Evolutionary conservation across 2,329 filamentous ascomycete species (phyloP).

Genomic region (Mariannaea sp.): DNA sequence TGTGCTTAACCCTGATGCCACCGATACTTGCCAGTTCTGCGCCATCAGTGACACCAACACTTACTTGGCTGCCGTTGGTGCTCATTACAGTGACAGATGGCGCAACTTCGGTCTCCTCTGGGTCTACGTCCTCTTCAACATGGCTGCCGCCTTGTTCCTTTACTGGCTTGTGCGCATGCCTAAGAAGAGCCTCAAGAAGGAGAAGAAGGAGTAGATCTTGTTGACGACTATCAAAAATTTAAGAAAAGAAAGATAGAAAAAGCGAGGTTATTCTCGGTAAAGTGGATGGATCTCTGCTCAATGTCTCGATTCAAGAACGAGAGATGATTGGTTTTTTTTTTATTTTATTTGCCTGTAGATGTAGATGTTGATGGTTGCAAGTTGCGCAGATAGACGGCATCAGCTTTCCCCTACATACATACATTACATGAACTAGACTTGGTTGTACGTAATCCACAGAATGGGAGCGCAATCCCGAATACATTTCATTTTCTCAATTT

Average conservation of each 20-base stretch:
- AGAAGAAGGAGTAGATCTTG: conserved; percentile 42
- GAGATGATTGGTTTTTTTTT: background rate
- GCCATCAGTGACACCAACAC: conserved; percentile 55
- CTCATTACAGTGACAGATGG: conserved; percentile 65
- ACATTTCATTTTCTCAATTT: conserved; percentile 3
- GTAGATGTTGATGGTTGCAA: conserved; percentile 14
- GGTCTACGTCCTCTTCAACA: conserved; percentile 64
- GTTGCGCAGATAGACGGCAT: conserved; percentile 13
- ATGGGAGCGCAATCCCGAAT: conserved; percentile 8
- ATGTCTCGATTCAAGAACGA: background rate
- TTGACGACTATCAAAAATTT: background rate
- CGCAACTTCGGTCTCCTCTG: conserved; percentile 70
- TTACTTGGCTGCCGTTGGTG: conserved; percentile 54
- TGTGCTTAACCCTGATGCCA: conserved; percentile 55
- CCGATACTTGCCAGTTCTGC: conserved; percentile 62
- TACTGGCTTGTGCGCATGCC: conserved; percentile 61
- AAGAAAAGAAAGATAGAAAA: background rate
- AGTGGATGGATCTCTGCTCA: conserved; percentile 2
- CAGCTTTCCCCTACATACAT: no score
- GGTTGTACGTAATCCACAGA: conserved; percentile 19
- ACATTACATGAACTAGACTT: conserved; percentile 11
- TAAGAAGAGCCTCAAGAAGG: conserved; percentile 43
- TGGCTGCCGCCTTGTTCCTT: conserved; percentile 57
- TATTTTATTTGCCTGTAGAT: conserved; percentile 4
- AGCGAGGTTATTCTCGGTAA: background rate